Percentiles rank a stretch among this genome's conserved stretches.
Conservation (phyloP, 2,329 filamentous ascomycete species). For the Penicillium sp. region DNA sequence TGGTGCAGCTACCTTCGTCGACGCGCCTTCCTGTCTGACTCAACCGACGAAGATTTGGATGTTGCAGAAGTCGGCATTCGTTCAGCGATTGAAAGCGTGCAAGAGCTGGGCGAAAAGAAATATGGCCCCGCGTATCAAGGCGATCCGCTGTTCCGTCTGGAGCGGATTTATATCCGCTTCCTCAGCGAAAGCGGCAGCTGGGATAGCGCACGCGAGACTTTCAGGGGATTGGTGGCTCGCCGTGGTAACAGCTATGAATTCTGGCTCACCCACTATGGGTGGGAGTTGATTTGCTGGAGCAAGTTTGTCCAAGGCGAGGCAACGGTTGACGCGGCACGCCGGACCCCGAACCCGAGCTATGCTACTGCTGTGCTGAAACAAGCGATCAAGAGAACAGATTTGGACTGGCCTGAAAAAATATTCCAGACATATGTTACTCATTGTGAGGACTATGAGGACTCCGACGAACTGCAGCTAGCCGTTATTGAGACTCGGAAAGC, state of each 20-base stretch:
- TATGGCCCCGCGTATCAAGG: slow-evolving; percentile 75
- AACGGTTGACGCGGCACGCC: slow-evolving; percentile 54
- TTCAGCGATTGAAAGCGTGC: slow-evolving; percentile 81
- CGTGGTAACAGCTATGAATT: slow-evolving; percentile 84
- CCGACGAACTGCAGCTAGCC: slow-evolving; percentile 70
- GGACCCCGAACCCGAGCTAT: slow-evolving; percentile 64
- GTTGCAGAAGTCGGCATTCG: slow-evolving; percentile 86
- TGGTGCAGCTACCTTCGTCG: slow-evolving; percentile 95
- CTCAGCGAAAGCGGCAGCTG: slow-evolving; percentile 78
- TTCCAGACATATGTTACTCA: slow-evolving; percentile 49
- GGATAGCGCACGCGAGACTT: slow-evolving; percentile 73
- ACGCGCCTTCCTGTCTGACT: slow-evolving; percentile 71
- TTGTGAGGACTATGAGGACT: slow-evolving; percentile 86
- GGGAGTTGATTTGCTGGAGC: slow-evolving; percentile 77
- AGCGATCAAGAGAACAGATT: slow-evolving; percentile 57
- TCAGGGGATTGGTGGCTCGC: slow-evolving; percentile 67
- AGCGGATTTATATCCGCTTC: slow-evolving; percentile 90
- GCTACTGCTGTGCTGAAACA: slow-evolving; percentile 76
- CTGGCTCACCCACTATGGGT: slow-evolving; percentile 88
- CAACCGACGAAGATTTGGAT: slow-evolving; percentile 79
- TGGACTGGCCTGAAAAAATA: slow-evolving; percentile 53
- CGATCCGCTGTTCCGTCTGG: slow-evolving; percentile 85
- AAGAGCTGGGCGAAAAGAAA: slow-evolving; percentile 71
- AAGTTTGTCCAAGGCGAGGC: slow-evolving; percentile 55
- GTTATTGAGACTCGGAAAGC: slow-evolving; percentile 71